Base-by-base conservation (phyloP, 2,329 filamentous ascomycete genomes). In the Rhynchosporium secalis region DNA sequence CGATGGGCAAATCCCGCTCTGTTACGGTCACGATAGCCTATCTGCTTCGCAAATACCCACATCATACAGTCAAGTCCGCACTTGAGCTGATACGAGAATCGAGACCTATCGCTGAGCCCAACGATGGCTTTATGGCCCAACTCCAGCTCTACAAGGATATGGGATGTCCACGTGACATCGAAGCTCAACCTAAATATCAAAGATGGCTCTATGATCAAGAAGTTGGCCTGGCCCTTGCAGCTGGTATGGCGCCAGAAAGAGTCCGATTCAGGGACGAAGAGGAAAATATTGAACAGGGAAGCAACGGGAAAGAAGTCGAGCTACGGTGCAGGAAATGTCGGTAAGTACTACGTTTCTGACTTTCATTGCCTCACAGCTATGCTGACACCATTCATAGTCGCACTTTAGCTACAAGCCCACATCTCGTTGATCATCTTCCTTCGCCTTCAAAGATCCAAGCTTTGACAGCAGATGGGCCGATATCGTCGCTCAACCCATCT, bases 1-100 rank as follows among this genome's bases (percentile, higher is more conserved):
- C 92, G 28, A 96, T 96, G 87, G 95, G 95, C 58, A 96, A 96
- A 78, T 97, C 93, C 40, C 90, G 95, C 63, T 98, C 94, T 54
- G 90, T 94, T 68, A 88, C 92, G 38, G 85, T 91, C 68, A 83
- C 91, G 60, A 83, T 96, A 62, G 94, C 95, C 65, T 98, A 93
- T 76, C 80, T 98, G 56, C 88, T 98, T 66, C 87, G 84, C 76
- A 84, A 83, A 69, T 81, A 86, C 68, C 83, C 85, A 4, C 74
- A 80, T 41, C 80, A 71, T 40, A 73, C 70, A 26, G 71, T 71
- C 28, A 43, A 55, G 9, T 89, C 28, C 51, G 92, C 93, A 2
- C 78, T 98, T 56, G 79, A 81, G 31, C 82, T 88, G 68, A 80
- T 98, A 56, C 86, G 87, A 58, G 78, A 88, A 72, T 84, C 83